Evolutionary conservation across 768 basidiomycete genomes (phyloP).

Genomic region (Butyriboletus loyo): DNA sequence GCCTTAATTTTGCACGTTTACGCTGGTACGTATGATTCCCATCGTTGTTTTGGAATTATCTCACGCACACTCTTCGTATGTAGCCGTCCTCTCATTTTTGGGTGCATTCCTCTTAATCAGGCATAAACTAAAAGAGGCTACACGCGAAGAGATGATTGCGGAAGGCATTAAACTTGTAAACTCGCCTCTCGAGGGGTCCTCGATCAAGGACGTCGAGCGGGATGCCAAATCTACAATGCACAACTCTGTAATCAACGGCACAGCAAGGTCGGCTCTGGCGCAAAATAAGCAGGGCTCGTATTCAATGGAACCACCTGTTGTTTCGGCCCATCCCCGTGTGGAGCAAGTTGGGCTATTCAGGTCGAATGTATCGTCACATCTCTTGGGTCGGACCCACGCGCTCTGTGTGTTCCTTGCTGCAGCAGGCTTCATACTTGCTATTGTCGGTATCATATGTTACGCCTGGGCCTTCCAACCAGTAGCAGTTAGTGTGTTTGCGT

Average conservation of each 20-base stretch:
- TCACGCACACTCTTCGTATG: neutral
- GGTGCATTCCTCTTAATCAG: constrained; percentile 55
- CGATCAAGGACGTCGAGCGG: constrained; percentile 13
- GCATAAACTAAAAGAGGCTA: constrained; percentile 54
- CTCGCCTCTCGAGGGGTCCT: constrained; percentile 19
- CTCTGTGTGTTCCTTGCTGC: constrained; percentile 47
- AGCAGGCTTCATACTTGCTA: constrained; percentile 48
- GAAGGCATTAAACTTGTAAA: constrained; percentile 26
- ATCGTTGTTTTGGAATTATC: neutral
- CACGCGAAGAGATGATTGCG: constrained; percentile 42
- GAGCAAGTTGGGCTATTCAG: constrained; percentile 50
- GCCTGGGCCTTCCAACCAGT: constrained; percentile 48
- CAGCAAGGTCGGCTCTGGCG: neutral
- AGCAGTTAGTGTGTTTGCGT: constrained; percentile 45
- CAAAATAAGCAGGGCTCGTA: neutral
- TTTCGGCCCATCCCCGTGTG: constrained; percentile 47
- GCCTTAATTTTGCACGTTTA: constrained; percentile 54
- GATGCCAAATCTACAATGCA: neutral
- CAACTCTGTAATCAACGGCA: neutral
- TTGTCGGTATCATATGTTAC: constrained; percentile 49
- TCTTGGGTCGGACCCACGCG: constrained; percentile 48
- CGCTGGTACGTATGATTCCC: constrained; percentile 38
- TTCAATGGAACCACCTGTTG: constrained; percentile 30
- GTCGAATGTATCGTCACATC: constrained; percentile 36
- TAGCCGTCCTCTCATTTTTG: constrained; percentile 48